A percentile compares a stretch with the other conserved stretches of the same genome.
Evolutionary conservation across 2,329 filamentous ascomycete genomes (phyloP).

Genomic region (Colletotrichum tropicicola): DNA sequence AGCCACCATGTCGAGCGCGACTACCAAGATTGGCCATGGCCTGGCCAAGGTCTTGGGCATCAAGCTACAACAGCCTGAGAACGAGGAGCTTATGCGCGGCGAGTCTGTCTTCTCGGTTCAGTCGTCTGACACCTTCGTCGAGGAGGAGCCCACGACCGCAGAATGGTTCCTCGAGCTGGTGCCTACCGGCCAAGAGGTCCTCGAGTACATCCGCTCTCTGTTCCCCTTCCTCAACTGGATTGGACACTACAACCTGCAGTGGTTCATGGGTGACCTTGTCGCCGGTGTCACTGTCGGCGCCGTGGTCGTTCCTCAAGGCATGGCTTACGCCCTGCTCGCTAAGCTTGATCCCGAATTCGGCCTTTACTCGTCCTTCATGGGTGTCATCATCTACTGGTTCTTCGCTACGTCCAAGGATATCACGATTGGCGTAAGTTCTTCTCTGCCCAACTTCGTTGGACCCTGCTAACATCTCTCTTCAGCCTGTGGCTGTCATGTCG

Average conservation of each 20-base stretch:
- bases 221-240: constrained; percentile 97
- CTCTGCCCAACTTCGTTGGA: background rate
- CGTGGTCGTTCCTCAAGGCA: constrained; percentile 90
- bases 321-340: constrained; percentile 92
- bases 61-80: constrained; percentile 76
- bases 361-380: constrained; percentile 95
- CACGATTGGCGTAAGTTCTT: constrained; percentile 81
- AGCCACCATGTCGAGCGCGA: constrained; percentile 43
- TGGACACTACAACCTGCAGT: constrained; percentile 84
- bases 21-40: constrained; percentile 72
- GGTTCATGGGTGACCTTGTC: constrained; percentile 88
- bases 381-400: constrained; percentile 94
- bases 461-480: constrained; percentile 20
- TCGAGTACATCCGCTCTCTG: constrained; percentile 72
- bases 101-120: constrained; percentile 82
- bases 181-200: constrained; percentile 65
- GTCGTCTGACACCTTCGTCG: constrained; percentile 81
- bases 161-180: constrained; percentile 76
- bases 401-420: constrained; percentile 99
- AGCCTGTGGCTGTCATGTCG: constrained; percentile 96
- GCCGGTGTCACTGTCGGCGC: constrained; percentile 73
- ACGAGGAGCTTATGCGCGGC: constrained; percentile 75
- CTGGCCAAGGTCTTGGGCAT: constrained; percentile 86
- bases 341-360: constrained; percentile 84
- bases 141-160: constrained; percentile 77